Conservation (phyloP, 352 stramenopile species). For the Globisporangium perplexum region DNA sequence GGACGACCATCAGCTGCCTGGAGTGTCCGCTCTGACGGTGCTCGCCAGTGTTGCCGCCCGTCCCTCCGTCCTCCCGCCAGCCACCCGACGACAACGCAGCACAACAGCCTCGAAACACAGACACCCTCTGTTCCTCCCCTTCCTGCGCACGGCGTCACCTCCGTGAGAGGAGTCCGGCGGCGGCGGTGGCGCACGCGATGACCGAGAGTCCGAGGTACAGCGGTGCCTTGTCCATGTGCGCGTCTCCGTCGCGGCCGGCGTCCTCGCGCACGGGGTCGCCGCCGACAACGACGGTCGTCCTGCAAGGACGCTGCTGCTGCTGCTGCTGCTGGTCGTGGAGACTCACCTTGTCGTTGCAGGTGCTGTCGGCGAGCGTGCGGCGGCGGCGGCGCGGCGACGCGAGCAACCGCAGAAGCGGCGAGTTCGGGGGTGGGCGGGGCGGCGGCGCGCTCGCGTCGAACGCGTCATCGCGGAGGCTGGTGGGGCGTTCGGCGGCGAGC, state of each 20-base stretch:
- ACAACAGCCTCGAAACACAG: background rate
- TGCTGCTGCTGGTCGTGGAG: background rate
- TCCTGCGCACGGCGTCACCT: conserved; percentile 15
- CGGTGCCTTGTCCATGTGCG: conserved; percentile 16
- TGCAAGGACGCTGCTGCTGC: conserved; percentile 1
- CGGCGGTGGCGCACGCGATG: conserved; percentile 40
- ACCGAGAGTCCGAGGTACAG: conserved; percentile 46
- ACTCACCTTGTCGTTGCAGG: conserved; percentile 8
- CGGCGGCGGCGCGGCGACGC: conserved; percentile 12
- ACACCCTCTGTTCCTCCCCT: background rate
- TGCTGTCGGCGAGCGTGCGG: conserved; percentile 15
- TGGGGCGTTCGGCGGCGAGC: background rate
- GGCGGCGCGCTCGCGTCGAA: too few species aligned
- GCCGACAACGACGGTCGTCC: conserved; percentile 6
- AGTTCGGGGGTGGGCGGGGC: background rate
- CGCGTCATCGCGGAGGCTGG: background rate
- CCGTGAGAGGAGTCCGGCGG: conserved; percentile 31
- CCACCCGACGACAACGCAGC: background rate
- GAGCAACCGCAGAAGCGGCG: conserved; percentile 10
- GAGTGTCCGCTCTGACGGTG: too few species aligned
- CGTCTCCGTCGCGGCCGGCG: conserved; percentile 1
- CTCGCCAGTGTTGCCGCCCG: too few species aligned
- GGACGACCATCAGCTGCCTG: too few species aligned
- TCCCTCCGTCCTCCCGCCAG: background rate
- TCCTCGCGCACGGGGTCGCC: background rate